Conservation (phyloP, 2,329 filamentous ascomycete genomes). For the Botrytis hyacinthi region DNA sequence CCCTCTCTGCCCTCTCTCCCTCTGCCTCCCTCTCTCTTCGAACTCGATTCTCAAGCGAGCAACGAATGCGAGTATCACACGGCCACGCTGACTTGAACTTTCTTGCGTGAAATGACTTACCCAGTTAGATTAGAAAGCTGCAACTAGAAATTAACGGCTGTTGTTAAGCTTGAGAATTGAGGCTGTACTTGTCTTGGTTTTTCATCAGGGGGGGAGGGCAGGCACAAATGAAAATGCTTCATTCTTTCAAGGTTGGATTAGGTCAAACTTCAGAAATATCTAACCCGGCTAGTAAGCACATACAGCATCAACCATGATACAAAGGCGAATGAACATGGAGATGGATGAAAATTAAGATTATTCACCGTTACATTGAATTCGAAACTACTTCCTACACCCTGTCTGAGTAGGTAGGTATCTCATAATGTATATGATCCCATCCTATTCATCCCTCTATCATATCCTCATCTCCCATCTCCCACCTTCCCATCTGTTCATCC, state of each 20-base stretch:
- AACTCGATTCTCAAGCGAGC: neutral
- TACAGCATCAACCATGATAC: neutral
- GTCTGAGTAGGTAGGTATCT: neutral
- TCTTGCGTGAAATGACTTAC: neutral
- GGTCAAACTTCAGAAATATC: neutral
- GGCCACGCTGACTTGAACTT: neutral
- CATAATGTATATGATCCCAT: neutral
- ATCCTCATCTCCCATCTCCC: neutral
- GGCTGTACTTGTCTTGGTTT: conserved; percentile 5
- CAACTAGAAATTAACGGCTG: neutral
- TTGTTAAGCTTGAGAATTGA: neutral
- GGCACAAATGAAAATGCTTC: conserved; percentile 11
- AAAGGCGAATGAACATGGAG: neutral
- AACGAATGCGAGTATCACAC: neutral
- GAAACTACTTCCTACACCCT: neutral
- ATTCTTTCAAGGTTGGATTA: neutral
- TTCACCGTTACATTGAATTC: conserved; percentile 8
- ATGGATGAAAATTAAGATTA: neutral
- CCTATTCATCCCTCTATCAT: neutral
- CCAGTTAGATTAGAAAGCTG: neutral
- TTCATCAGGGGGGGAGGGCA: neutral
- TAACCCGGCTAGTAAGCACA: conserved; percentile 9
- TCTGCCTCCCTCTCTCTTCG: neutral
- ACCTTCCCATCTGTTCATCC: neutral
- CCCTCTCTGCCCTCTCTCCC: neutral